phyloP scores from a whole-genome alignment of 2,329 filamentous ascomycete genomes.

The Epichloe baconii region DNA sequence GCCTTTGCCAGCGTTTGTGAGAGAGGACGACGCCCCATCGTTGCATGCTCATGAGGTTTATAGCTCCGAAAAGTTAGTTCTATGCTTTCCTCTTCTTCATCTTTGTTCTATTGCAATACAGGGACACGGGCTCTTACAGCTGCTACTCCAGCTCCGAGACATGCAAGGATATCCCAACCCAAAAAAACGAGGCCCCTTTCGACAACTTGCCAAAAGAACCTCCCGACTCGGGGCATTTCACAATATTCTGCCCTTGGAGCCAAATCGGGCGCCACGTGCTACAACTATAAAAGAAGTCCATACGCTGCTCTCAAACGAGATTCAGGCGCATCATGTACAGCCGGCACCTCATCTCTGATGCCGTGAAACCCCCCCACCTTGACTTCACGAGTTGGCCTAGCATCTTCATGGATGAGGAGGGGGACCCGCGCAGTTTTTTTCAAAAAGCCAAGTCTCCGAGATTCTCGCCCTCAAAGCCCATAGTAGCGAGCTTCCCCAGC shows the following conservation, averaged over 20 bases:
- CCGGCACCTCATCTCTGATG: background rate
- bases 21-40: too few relatives aligned
- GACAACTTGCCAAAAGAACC: background rate
- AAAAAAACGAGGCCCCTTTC: background rate
- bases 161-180: background rate
- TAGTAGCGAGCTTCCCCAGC: conserved; percentile 54
- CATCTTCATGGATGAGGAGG: too few relatives aligned
- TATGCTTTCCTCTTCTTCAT: background rate
- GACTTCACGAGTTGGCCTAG: background rate
- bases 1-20: too few relatives aligned
- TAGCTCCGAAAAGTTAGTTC: too few relatives aligned
- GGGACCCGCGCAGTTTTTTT: background rate
- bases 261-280: background rate
- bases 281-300: background rate
- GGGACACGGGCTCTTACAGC: background rate
- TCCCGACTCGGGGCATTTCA: conserved; percentile 37
- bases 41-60: too few relatives aligned
- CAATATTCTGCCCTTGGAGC: conserved; percentile 43
- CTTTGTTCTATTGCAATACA: background rate
- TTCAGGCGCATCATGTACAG: background rate
- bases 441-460: conserved; percentile 59
- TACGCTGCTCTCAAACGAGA: background rate
- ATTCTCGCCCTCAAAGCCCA: conserved; percentile 84
- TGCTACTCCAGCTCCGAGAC: background rate
- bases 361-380: background rate